Evolutionary conservation across 2,329 filamentous ascomycete species (phyloP).

Genomic region (Teratosphaeria pseudoeucalypti): DNA sequence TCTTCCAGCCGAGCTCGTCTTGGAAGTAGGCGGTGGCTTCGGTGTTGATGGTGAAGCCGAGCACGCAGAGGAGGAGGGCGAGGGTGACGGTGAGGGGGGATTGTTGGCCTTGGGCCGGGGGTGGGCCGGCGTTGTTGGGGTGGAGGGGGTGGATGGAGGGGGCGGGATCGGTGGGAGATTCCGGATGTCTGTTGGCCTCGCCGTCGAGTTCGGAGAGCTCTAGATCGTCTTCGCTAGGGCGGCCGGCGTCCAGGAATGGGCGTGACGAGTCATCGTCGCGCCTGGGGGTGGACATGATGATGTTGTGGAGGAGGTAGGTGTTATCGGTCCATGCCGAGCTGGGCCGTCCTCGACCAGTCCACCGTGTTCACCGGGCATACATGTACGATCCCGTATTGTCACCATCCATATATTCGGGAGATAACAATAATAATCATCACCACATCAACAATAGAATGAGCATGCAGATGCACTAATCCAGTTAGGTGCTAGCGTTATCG

Average conservation of each 20-base stretch:
- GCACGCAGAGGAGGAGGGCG: slow-evolving; percentile 17
- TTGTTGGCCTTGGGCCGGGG: neutral
- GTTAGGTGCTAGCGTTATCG: neutral
- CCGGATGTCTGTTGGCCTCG: neutral
- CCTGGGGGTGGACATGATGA: neutral
- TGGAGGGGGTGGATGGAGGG: neutral
- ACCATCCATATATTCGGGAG: too few relatives aligned
- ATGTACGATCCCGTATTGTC: too few relatives aligned
- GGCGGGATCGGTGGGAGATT: neutral
- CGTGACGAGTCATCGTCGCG: slow-evolving; percentile 2
- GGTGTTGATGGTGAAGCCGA: slow-evolving; percentile 23
- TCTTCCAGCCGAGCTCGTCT: slow-evolving; percentile 23
- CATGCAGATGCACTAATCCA: neutral
- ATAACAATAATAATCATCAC: too few relatives aligned
- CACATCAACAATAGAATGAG: neutral
- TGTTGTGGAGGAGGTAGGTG: neutral
- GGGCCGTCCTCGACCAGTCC: neutral
- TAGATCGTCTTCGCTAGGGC: slow-evolving; percentile 2
- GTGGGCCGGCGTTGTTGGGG: neutral
- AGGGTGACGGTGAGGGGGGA: slow-evolving; percentile 12
- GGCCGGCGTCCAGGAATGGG: slow-evolving; percentile 3
- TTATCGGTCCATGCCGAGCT: neutral
- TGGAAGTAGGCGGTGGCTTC: slow-evolving; percentile 25
- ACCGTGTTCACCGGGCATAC: neutral
- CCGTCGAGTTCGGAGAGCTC: slow-evolving; percentile 3